These are phyloP conservation scores for Apophysomyces ossiformis DNA, from an alignment of 371 early-diverging fungal genomes.

Conservation along the genomic window DNA sequence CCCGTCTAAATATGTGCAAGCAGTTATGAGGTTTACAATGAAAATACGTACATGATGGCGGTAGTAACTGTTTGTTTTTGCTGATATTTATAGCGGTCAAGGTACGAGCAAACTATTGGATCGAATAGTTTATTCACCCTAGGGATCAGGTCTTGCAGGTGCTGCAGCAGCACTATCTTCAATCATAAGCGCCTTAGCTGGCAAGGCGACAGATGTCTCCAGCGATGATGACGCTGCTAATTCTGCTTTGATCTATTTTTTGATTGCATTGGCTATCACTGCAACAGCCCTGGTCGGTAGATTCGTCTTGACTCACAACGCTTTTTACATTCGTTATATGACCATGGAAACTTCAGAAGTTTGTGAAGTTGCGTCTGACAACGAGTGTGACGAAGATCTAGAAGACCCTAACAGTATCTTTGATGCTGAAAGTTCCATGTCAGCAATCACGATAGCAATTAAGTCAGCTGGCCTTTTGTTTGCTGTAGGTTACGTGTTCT, in stretches of 20 bases:
- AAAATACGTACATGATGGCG: neutral
- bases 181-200: constrained; percentile 53
- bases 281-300: constrained; percentile 53
- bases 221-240: constrained; percentile 42
- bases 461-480: constrained; percentile 51
- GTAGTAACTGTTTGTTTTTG: constrained; percentile 3
- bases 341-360: constrained; percentile 25
- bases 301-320: constrained; percentile 42
- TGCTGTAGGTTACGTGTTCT: constrained; percentile 64
- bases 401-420: constrained; percentile 1
- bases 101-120: constrained; percentile 25
- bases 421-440: neutral
- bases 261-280: constrained; percentile 55
- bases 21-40: constrained; percentile 65
- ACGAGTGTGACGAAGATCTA: constrained; percentile 15
- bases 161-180: constrained; percentile 64
- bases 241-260: constrained; percentile 66
- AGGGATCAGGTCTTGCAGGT: constrained; percentile 56
- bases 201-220: constrained; percentile 27
- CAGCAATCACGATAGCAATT: constrained; percentile 20
- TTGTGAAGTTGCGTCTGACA: neutral
- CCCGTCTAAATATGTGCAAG: constrained; percentile 73
- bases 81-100: constrained; percentile 48
- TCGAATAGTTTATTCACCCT: neutral
- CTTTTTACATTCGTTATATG: constrained; percentile 57